A percentile compares a stretch with the other conserved stretches of the same genome.
Conservation (phyloP, 306 rosid genomes). For the Begonia fuchsioides region DNA sequence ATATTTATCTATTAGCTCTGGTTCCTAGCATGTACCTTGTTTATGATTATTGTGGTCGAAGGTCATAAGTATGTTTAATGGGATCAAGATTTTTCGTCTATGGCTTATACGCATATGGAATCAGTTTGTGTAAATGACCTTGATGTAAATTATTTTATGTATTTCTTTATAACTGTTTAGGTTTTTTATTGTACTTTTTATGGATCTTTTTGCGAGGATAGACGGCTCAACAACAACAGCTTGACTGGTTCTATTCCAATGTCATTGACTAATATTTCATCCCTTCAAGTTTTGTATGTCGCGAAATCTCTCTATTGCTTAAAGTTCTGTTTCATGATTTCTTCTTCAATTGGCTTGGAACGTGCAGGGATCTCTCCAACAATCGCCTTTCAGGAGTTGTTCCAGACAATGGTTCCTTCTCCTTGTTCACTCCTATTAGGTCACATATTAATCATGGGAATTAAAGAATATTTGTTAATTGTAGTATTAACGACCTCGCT, state of each 20-base stretch:
- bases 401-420: conserved; percentile 72
- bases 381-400: conserved; percentile 36
- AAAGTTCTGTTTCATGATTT: neutral
- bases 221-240: conserved; percentile 88
- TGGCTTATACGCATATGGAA: too few species aligned
- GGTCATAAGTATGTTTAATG: too few species aligned
- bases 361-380: conserved; percentile 76
- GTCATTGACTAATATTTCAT: conserved; percentile 25
- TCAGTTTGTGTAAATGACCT: too few species aligned
- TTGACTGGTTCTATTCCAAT: conserved; percentile 48
- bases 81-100: too few species aligned
- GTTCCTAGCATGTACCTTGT: too few species aligned
- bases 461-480: conserved; percentile 1
- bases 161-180: neutral
- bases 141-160: too few species aligned
- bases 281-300: conserved; percentile 91
- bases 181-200: conserved; percentile 11
- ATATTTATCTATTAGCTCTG: conserved; percentile 13
- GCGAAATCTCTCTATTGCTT: conserved; percentile 8
- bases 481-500: neutral
- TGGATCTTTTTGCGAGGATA: conserved; percentile 36
- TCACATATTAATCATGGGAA: conserved; percentile 12
- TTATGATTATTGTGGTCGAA: too few species aligned
- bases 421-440: conserved; percentile 85
- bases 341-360: conserved; percentile 8